phyloP scores from a whole-genome alignment of 371 early-diverging fungal genomes.

The Rhizopus delemar region DNA sequence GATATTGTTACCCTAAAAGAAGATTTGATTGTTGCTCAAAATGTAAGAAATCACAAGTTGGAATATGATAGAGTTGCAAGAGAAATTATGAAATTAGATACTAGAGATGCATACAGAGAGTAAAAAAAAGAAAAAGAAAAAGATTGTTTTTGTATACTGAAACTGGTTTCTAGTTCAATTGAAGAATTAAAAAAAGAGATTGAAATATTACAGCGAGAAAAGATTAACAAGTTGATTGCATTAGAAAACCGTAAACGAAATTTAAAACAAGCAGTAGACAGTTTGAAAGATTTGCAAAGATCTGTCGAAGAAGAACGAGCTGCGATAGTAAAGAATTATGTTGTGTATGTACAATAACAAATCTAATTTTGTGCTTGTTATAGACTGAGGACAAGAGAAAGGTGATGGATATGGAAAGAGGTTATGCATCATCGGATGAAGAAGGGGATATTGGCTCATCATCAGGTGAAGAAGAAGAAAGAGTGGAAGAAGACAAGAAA shows the following conservation, averaged over 20 bases:
- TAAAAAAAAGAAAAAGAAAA: conserved; percentile 19
- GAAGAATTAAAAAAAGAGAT: conserved; percentile 34
- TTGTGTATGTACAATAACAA: too few relatives aligned
- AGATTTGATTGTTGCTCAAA: conserved; percentile 49
- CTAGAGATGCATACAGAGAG: conserved; percentile 51
- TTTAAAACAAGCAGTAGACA: conserved; percentile 24
- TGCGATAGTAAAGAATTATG: conserved; percentile 22
- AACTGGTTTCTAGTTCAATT: too few relatives aligned
- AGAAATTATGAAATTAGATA: conserved; percentile 50
- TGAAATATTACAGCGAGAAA: conserved; percentile 40
- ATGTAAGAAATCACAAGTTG: conserved; percentile 48
- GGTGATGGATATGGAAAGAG: conserved; percentile 45
- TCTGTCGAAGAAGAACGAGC: conserved; percentile 42
- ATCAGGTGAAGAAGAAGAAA: conserved; percentile 19
- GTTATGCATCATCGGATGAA: conserved; percentile 44
- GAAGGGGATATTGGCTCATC: conserved; percentile 22
- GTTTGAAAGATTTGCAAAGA: conserved; percentile 33
- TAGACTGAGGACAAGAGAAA: conserved; percentile 38
- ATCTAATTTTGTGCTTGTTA: neutral
- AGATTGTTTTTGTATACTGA: too few relatives aligned
- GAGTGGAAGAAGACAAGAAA: conserved; percentile 6
- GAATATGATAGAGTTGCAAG: conserved; percentile 61
- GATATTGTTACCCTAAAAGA: conserved; percentile 49
- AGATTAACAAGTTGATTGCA: conserved; percentile 27
- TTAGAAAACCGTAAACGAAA: conserved; percentile 36